These are phyloP conservation scores for Eutrema heterophyllum DNA, from an alignment of 345 rosid species.

Conservation along the genomic window DNA sequence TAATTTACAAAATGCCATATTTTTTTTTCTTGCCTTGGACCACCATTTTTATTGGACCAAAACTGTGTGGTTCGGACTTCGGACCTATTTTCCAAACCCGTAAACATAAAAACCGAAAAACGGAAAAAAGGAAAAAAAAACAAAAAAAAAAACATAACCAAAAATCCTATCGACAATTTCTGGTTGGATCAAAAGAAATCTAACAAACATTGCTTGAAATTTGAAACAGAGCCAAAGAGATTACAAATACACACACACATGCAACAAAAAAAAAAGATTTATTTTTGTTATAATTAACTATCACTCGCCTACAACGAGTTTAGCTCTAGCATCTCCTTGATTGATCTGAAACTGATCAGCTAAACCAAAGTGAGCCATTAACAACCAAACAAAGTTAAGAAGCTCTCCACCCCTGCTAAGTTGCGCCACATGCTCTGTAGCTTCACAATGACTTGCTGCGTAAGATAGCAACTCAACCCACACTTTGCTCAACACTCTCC, in stretches of 20 bases:
- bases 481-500: conserved; percentile 36
- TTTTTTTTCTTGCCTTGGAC: too few relatives aligned
- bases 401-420: conserved; percentile 39
- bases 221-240: background rate
- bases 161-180: background rate
- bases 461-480: conserved; percentile 42
- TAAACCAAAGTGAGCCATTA: conserved; percentile 42
- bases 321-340: conserved; percentile 46
- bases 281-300: background rate
- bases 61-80: too few relatives aligned
- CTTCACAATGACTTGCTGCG: conserved; percentile 34
- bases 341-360: conserved; percentile 53
- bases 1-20: too few relatives aligned
- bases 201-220: background rate
- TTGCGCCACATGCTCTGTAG: conserved; percentile 32
- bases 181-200: background rate
- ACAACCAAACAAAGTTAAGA: conserved; percentile 34
- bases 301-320: conserved; percentile 37
- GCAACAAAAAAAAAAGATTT: background rate
- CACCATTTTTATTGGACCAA: too few relatives aligned
- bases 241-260: background rate
- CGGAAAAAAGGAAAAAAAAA: background rate
- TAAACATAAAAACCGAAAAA: background rate
- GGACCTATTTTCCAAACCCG: background rate
- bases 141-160: background rate